Evolutionary conservation across 495 filamentous ascomycete species (phyloP), one percentile per base, ranked within the genome.

Genomic region (Copromyces sp.): DNA sequence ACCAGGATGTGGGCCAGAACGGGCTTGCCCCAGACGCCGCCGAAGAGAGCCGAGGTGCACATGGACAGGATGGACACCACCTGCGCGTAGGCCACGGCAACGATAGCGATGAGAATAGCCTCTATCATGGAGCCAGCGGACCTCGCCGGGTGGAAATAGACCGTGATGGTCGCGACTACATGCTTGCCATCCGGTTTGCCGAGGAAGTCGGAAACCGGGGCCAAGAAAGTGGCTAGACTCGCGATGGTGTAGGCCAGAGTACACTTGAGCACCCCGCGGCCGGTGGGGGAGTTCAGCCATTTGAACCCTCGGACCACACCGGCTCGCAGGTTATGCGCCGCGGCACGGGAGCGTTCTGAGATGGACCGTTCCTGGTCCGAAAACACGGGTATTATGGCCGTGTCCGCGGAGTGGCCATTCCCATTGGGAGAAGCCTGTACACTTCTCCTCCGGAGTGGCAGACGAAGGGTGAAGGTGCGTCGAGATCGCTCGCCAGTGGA

Each of bases 141-240:
- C 73, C 95, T 86, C 14, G 94, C 93, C n/a, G 95, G 95, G 80
- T 99, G 94, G 81, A 98, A 99, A 77, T 98, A 99, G 11, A 97
- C 94, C 24, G 92, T 93, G 68, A 97, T 88, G 3, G 94, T 96
- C 68, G 94, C 93, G 45, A 97, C 94, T 83, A 98, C 90, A 81
- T 98, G 95, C 80, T 99, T 99, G 32, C 94, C 94, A 84, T 98
- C 95, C 77, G 95, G 92, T 73, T 90, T 87, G 6, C 95, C 95
- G 42, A 99, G 83, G 71, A 91, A 84, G 3, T 84, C 82, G 4
- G 94, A 89, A 68, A 98, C 85, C 4, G 88, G 86, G 6, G 89
- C 88, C 74, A 93, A 89, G 76, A 95, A 97, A 1, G 95, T 98
- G 16, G 90, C 94, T 79, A 97, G 82, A 71, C 93, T 97, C 11